Evolutionary conservation across 148 eudicot species (phyloP).

Genomic region (Selenicereus undatus): DNA sequence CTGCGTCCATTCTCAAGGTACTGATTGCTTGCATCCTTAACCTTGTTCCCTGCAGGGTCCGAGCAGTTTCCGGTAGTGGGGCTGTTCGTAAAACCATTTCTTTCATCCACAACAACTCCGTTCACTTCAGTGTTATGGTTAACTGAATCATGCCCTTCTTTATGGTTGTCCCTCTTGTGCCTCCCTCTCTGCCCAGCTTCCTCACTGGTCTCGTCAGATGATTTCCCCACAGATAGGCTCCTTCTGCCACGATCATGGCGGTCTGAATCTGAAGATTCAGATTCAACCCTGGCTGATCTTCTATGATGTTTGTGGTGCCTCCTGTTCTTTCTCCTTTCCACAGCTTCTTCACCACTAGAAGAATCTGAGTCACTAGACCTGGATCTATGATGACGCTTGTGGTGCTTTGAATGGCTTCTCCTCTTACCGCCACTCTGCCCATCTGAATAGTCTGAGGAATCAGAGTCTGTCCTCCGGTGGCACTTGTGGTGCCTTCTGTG

Average conservation of each 20-base stretch:
- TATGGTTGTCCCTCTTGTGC: slow-evolving; percentile 26
- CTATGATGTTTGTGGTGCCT: slow-evolving; percentile 43
- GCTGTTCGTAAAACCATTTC: background rate
- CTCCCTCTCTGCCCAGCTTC: slow-evolving; percentile 28
- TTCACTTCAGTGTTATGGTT: background rate
- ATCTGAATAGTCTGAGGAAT: slow-evolving; percentile 33
- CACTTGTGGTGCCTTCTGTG: slow-evolving; percentile 39
- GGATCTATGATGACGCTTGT: slow-evolving; percentile 35
- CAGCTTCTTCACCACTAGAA: slow-evolving; percentile 38
- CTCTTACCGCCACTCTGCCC: slow-evolving; percentile 35
- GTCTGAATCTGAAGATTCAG: slow-evolving; percentile 40
- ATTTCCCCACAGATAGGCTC: slow-evolving; percentile 30
- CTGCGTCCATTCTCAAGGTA: background rate
- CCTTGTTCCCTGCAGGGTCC: slow-evolving; percentile 7
- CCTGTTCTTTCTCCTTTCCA: slow-evolving; percentile 24
- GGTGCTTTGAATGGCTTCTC: slow-evolving; percentile 41
- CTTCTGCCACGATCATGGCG: slow-evolving; percentile 15
- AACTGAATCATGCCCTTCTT: background rate
- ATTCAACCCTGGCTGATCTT: slow-evolving; percentile 35
- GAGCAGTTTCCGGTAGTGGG: slow-evolving; percentile 1
- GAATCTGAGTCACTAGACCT: slow-evolving; percentile 34
- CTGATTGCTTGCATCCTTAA: background rate
- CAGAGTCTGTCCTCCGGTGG: slow-evolving; percentile 30
- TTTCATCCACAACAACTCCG: background rate
- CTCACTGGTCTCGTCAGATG: slow-evolving; percentile 40